phyloP scores from a whole-genome alignment of 2,329 filamentous ascomycete genomes.

The Fusarium floridanum region DNA sequence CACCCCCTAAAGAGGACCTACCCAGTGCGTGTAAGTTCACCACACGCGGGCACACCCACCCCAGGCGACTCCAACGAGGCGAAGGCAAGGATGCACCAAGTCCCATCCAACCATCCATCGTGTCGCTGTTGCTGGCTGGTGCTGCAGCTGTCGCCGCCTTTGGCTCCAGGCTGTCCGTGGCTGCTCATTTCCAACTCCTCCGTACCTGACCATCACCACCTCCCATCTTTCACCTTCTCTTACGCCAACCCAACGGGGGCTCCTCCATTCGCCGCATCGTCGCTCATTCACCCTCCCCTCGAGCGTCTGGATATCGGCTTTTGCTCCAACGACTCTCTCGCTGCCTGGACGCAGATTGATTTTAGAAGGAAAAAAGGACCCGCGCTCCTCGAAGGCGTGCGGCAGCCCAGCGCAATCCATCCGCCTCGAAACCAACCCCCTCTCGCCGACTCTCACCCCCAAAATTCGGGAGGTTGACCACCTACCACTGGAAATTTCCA shows the following conservation, averaged over 20 bases:
- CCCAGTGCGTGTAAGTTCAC: not conserved
- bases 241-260: slow-evolving; percentile 35
- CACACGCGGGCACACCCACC: not conserved
- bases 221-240: slow-evolving; percentile 38
- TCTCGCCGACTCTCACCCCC: slow-evolving; percentile 27
- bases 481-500: slow-evolving; percentile 40
- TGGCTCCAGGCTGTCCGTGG: slow-evolving; percentile 7
- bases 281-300: slow-evolving; percentile 34
- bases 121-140: slow-evolving; percentile 14
- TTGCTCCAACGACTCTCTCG: slow-evolving; percentile 10
- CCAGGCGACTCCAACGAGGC: slow-evolving; percentile 4
- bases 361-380: slow-evolving; percentile 17
- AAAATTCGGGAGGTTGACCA: slow-evolving; percentile 54
- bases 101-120: slow-evolving; percentile 31
- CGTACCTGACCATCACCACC: slow-evolving; percentile 37
- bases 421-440: slow-evolving; percentile 41
- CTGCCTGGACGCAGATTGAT: slow-evolving; percentile 37
- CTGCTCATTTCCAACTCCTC: slow-evolving; percentile 29
- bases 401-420: slow-evolving; percentile 37
- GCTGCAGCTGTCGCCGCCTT: slow-evolving; percentile 36
- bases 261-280: slow-evolving; percentile 37
- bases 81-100: slow-evolving; percentile 32
- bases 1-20: slow-evolving; percentile 7
- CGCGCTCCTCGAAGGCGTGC: slow-evolving; percentile 33
- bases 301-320: slow-evolving; percentile 18